These are phyloP conservation scores for Bryopsis sp. DNA, from an alignment of 139 green algal genomes.

Conservation along the genomic window DNA sequence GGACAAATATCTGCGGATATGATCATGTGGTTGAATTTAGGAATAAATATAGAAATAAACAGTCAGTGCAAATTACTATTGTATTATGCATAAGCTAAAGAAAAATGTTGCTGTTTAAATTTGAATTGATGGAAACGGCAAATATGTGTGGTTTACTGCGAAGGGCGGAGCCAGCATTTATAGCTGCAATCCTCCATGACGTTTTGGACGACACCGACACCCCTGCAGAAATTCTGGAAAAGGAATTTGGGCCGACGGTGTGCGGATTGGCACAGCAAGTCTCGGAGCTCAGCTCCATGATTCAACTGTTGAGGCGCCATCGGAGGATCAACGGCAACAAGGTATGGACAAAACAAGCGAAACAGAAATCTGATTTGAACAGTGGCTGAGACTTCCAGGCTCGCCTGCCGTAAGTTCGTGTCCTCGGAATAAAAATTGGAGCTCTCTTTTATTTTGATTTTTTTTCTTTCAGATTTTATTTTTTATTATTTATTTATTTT, in stretches of 20 bases:
- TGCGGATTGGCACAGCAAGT: conserved; percentile 69
- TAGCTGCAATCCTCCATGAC: conserved; percentile 86
- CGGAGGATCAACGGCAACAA: conserved; percentile 25
- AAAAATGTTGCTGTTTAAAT: not conserved
- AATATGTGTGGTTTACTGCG: conserved; percentile 9
- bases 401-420: not conserved
- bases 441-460: not conserved
- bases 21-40: not conserved
- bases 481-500: not conserved
- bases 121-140: not conserved
- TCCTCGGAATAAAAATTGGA: not conserved
- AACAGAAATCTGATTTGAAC: no score
- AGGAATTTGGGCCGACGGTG: conserved; percentile 59
- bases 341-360: not conserved
- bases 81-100: not conserved
- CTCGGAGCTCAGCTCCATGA: conserved; percentile 71
- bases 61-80: not conserved
- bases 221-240: conserved; percentile 39
- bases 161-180: conserved; percentile 64
- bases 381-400: no score
- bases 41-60: not conserved
- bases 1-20: not conserved
- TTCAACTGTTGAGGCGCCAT: conserved; percentile 73
- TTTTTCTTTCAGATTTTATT: not conserved
- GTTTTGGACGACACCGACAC: conserved; percentile 83